Percentiles rank a stretch among this genome's conserved stretches.
phyloP scores from a whole-genome alignment of 2,329 filamentous ascomycete species.

The Venturia effusa region DNA sequence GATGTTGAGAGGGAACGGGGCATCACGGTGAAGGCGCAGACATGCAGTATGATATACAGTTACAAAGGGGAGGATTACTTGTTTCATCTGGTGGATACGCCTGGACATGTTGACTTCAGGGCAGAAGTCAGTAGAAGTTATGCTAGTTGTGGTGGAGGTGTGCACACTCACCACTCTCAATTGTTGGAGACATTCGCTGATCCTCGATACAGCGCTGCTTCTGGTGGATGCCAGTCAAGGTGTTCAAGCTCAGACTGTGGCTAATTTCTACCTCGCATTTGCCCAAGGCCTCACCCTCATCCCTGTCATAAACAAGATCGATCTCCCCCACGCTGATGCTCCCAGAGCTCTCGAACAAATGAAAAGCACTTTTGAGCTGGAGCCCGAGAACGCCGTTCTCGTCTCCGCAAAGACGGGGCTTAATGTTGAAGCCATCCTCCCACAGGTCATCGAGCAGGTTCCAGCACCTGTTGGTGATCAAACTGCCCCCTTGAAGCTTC shows the following conservation, averaged over 20 bases:
- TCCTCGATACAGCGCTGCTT: conserved; percentile 51
- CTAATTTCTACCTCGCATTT: conserved; percentile 97
- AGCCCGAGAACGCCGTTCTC: conserved; percentile 60
- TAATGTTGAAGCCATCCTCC: conserved; percentile 74
- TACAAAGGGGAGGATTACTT: conserved; percentile 80
- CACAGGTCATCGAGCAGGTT: conserved; percentile 74
- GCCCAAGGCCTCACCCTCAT: conserved; percentile 78
- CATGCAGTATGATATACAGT: conserved; percentile 94
- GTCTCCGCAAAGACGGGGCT: conserved; percentile 92
- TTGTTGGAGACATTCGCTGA: neutral
- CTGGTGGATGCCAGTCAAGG: conserved; percentile 95
- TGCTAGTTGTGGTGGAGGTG: conserved; percentile 74
- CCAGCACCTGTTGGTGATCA: conserved; percentile 68
- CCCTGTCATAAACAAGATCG: conserved; percentile 94
- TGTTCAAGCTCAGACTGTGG: conserved; percentile 93
- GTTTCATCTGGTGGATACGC: conserved; percentile 90
- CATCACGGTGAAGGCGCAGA: conserved; percentile 98
- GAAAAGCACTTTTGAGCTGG: conserved; percentile 74
- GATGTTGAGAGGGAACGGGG: conserved; percentile 93
- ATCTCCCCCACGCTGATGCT: conserved; percentile 82
- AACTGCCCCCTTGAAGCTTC: conserved; percentile 62
- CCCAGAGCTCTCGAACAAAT: conserved; percentile 79
- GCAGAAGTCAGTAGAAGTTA: conserved; percentile 94
- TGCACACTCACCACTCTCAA: neutral
- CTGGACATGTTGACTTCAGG: conserved; percentile 94